Evolutionary conservation across 495 filamentous ascomycete species (phyloP).

Genomic region (Penicillium nucicola): DNA sequence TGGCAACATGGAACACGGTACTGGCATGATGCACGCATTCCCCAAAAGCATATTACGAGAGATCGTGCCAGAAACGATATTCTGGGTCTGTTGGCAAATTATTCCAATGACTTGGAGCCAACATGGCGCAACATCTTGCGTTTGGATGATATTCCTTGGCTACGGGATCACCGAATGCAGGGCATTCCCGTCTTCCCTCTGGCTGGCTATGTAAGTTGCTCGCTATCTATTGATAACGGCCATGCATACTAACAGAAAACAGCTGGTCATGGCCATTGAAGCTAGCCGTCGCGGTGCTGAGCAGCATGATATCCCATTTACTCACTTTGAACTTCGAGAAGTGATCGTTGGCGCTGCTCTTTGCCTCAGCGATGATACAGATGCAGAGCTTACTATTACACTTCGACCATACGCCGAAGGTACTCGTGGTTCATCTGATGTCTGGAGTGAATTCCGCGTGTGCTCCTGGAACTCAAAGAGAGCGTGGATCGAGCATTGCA

Average conservation of each 20-base stretch:
- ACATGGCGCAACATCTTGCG: constrained; percentile 46
- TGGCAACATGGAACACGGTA: constrained; percentile 39
- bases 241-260: not conserved
- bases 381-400: constrained; percentile 39
- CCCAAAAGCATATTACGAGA: constrained; percentile 33
- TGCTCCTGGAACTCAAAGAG: constrained; percentile 29
- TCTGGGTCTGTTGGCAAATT: constrained; percentile 40
- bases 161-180: constrained; percentile 48
- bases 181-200: constrained; percentile 46
- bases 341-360: constrained; percentile 39
- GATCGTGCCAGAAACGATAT: constrained; percentile 47
- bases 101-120: constrained; percentile 34
- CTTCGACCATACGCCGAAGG: constrained; percentile 38
- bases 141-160: constrained; percentile 47
- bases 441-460: constrained; percentile 38
- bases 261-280: constrained; percentile 48
- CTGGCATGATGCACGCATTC: constrained; percentile 48
- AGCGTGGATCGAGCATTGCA: constrained; percentile 36
- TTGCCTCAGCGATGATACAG: constrained; percentile 36
- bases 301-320: constrained; percentile 11
- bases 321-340: constrained; percentile 34
- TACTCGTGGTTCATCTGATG: constrained; percentile 32
- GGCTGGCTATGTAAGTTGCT: constrained; percentile 42
- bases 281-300: constrained; percentile 31
- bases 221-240: not conserved